Base-by-base conservation (phyloP, 108 stramenopile species). In the Skeletonema menzelii region DNA sequence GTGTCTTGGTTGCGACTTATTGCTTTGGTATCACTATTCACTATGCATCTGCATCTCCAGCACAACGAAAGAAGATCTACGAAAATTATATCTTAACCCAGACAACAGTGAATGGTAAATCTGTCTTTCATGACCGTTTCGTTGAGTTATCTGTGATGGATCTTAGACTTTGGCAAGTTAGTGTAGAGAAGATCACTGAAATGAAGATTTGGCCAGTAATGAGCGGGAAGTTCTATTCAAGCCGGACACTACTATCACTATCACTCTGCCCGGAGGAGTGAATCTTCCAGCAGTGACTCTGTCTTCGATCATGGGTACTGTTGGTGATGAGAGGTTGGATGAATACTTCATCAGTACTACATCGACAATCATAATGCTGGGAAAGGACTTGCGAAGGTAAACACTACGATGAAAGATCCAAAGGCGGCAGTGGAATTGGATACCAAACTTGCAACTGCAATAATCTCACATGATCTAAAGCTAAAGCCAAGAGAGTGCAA, bases 21-120 rank as follows among this genome's bases (percentile, higher is more conserved):
- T 67, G 47, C 42, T 19, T 53, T 67, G 67, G 47, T 53, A 67
- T 19, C 15, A 65, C 17, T 65, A 44, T n/a, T n/a, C n/a, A n/a
- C n/a, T n/a, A n/a, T n/a, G n/a, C n/a, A n/a, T n/a, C n/a, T 26
- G 35, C 64, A 27, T 65, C 64, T 28, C 38, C 10, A 0, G 49
- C 67, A 2, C 67, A 67, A 27, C 49, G 67, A 28, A 56, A 17
- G 67, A 56, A 17, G 67, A 55, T 67, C 14, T 67, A 67, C 15
- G 47, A 67, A 2, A 27, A 67, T 24, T 56, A 27, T n/a, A 67
- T 67, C n/a, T 67, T 67, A 19, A 67, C 67, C 24, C 55, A 56
- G 13, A 20, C 46, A 8, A 67, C 67, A 27, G 2, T 44, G 47
- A 53, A 55, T n/a, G 67, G 47, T 1, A 12, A 20, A 20, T 34